Percentiles rank a stretch among this genome's conserved stretches.
phyloP scores from a whole-genome alignment of 352 stramenopile species.

The Phytophthora litchii region DNA sequence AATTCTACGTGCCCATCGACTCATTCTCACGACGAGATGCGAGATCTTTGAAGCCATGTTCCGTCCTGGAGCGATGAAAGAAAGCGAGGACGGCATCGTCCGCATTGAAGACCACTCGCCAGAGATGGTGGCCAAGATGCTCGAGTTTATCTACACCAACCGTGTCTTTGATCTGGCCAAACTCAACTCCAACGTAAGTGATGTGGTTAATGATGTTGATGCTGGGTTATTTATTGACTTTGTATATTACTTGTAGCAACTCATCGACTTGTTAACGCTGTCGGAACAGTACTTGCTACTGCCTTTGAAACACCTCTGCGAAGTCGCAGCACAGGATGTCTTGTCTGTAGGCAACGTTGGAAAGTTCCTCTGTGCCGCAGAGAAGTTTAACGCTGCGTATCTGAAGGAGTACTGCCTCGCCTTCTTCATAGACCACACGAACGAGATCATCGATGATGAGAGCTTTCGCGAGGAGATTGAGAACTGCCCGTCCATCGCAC shows the following conservation, averaged over 20 bases:
- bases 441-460: slow-evolving; percentile 83
- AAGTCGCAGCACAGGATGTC: slow-evolving; percentile 73
- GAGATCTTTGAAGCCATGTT: slow-evolving; percentile 93
- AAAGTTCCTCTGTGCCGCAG: slow-evolving; percentile 79
- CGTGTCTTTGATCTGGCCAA: slow-evolving; percentile 79
- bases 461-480: slow-evolving; percentile 86
- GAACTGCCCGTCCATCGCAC: slow-evolving; percentile 70
- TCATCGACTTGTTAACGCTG: slow-evolving; percentile 83
- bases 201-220: background rate
- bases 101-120: slow-evolving; percentile 79
- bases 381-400: slow-evolving; percentile 86
- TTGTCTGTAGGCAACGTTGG: slow-evolving; percentile 76
- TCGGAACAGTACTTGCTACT: slow-evolving; percentile 84
- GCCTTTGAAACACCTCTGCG: slow-evolving; percentile 78
- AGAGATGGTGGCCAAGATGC: slow-evolving; percentile 90
- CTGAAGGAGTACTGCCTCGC: slow-evolving; percentile 84
- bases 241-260: slow-evolving; percentile 53
- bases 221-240: background rate
- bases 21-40: slow-evolving; percentile 83
- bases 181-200: slow-evolving; percentile 71
- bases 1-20: slow-evolving; percentile 64
- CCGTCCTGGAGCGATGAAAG: slow-evolving; percentile 80
- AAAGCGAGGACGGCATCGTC: slow-evolving; percentile 83
- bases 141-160: slow-evolving; percentile 95
- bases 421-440: slow-evolving; percentile 79